phyloP scores from a whole-genome alignment of 306 rosid species.

The Canavalia ensiformis region DNA sequence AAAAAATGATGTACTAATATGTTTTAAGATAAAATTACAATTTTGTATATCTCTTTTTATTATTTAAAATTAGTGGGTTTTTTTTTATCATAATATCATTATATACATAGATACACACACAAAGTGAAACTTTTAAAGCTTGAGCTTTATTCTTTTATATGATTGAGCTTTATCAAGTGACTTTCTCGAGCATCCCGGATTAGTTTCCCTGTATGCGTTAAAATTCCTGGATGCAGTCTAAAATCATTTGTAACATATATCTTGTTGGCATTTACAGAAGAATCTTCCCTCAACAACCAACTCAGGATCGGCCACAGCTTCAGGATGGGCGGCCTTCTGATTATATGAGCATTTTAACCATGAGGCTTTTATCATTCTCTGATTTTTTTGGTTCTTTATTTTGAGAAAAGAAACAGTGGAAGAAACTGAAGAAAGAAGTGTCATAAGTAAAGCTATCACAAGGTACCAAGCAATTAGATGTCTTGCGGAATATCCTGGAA shows the following conservation, averaged over 20 bases:
- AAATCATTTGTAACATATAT: conserved; percentile 20
- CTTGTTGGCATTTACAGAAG: conserved; percentile 64
- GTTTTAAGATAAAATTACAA: too few species aligned
- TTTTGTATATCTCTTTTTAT: too few species aligned
- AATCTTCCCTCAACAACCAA: conserved; percentile 75
- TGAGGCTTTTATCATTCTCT: conserved; percentile 55
- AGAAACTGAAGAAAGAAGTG: conserved; percentile 42
- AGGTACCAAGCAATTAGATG: conserved; percentile 49
- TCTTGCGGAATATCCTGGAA: conserved; percentile 55
- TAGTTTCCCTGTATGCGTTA: not conserved
- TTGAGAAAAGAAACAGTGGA: conserved; percentile 44
- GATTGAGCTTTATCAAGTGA: not conserved
- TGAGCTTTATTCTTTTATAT: too few species aligned
- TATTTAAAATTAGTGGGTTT: too few species aligned
- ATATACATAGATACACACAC: too few species aligned
- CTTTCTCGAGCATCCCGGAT: conserved; percentile 23
- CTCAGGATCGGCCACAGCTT: conserved; percentile 77
- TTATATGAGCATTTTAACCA: conserved; percentile 59
- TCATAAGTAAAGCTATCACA: conserved; percentile 55
- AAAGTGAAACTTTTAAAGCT: too few species aligned
- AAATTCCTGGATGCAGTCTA: not conserved
- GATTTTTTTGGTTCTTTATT: conserved; percentile 49
- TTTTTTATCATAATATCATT: too few species aligned
- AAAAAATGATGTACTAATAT: too few species aligned
- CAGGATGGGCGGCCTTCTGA: conserved; percentile 99